Percentiles rank a stretch among this genome's conserved stretches.
Evolutionary conservation across 2,329 filamentous ascomycete species (phyloP).

Genomic region (Cadophora luteo-olivacea): DNA sequence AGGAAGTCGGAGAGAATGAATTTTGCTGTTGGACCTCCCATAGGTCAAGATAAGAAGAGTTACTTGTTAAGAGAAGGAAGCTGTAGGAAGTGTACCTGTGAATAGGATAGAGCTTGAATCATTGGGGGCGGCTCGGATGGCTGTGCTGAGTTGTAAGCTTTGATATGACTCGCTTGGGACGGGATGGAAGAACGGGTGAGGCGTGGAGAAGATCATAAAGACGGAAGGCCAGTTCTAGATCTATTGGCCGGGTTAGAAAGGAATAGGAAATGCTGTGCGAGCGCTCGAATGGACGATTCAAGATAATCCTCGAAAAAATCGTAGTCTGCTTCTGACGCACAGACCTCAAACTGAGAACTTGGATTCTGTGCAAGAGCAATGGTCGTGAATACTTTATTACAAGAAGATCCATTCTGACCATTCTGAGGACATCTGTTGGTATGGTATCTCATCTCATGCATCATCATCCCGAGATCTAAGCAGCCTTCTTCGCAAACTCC

Average conservation of each 20-base stretch:
- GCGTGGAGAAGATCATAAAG: background rate
- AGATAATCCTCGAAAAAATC: background rate
- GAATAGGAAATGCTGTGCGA: background rate
- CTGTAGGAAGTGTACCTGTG: background rate
- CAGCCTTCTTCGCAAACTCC: conserved; percentile 83
- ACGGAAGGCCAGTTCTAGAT: background rate
- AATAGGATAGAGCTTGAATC: background rate
- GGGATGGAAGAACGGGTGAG: background rate
- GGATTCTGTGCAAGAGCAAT: background rate
- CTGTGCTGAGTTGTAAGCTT: background rate
- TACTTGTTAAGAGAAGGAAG: background rate
- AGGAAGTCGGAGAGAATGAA: background rate
- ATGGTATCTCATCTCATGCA: conserved; percentile 18
- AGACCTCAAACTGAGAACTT: background rate
- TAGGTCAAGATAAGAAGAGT: background rate
- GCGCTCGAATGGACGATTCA: background rate
- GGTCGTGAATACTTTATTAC: conserved; percentile 25
- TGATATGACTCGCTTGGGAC: background rate
- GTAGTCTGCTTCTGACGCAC: background rate
- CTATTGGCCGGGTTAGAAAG: background rate
- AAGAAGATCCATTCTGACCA: conserved; percentile 16
- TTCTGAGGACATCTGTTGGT: conserved; percentile 18
- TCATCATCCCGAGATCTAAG: conserved; percentile 30
- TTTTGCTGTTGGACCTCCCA: background rate
- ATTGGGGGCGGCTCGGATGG: background rate